A percentile compares a stretch with the other conserved stretches of the same genome.
Evolutionary conservation across 2,329 filamentous ascomycete species (phyloP).

Genomic region (Colletotrichum tofieldiae): DNA sequence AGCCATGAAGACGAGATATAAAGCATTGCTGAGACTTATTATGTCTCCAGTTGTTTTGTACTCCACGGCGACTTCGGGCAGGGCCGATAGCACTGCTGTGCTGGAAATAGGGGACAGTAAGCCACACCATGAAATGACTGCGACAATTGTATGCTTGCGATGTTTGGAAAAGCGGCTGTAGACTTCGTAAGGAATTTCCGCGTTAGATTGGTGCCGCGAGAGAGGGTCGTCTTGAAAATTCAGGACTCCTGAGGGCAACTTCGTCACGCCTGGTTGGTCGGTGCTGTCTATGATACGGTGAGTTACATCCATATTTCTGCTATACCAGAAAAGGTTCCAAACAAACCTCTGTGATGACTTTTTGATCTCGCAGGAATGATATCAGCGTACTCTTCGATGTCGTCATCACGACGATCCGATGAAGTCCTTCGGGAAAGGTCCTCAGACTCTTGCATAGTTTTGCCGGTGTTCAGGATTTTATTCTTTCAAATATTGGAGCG

Average conservation of each 20-base stretch:
- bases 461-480: constrained; percentile 16
- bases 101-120: constrained; percentile 84
- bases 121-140: constrained; percentile 80
- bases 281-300: constrained; percentile 18
- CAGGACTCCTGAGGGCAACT: constrained; percentile 32
- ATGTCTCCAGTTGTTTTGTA: constrained; percentile 77
- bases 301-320: not conserved
- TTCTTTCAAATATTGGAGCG: not conserved
- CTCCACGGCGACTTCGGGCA: constrained; percentile 79
- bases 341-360: constrained; percentile 17
- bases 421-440: constrained; percentile 27
- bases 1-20: constrained; percentile 83
- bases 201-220: constrained; percentile 22
- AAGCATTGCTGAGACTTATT: constrained; percentile 75
- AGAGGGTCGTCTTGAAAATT: constrained; percentile 33
- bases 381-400: constrained; percentile 34
- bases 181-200: constrained; percentile 65
- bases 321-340: not conserved
- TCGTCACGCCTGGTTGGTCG: constrained; percentile 6
- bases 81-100: constrained; percentile 80
- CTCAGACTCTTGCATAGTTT: constrained; percentile 6
- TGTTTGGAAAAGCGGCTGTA: constrained; percentile 76
- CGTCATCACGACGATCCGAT: constrained; percentile 19
- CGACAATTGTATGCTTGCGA: constrained; percentile 78
- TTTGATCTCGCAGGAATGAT: constrained; percentile 26